Percentiles rank a stretch among this genome's conserved stretches.
Evolutionary conservation across 176 grass and related monocot species (phyloP).

Genomic region (Carex pumila): DNA sequence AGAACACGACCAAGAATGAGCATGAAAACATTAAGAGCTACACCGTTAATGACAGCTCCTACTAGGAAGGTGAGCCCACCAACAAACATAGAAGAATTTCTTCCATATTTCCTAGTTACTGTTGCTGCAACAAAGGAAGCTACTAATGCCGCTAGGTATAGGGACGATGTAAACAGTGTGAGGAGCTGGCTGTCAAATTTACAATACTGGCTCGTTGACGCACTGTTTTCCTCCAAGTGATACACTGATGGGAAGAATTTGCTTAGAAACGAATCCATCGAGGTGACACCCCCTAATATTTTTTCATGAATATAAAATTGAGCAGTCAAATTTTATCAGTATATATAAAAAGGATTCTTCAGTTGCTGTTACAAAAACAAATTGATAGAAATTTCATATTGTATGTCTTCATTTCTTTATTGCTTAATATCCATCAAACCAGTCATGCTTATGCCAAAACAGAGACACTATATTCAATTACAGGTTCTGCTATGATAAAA

Average conservation of each 20-base stretch:
- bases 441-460: not conserved
- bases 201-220: not conserved
- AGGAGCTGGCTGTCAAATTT: constrained; percentile 22
- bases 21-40: not conserved
- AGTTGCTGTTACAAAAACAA: too few species aligned
- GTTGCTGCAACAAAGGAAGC: not conserved
- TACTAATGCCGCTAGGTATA: not conserved
- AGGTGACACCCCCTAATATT: constrained; percentile 5
- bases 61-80: constrained; percentile 12
- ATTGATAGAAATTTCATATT: not conserved
- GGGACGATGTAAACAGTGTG: constrained; percentile 11
- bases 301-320: constrained; percentile 3
- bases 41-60: not conserved
- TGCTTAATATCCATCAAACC: not conserved
- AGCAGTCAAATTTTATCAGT: not conserved
- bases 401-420: not conserved
- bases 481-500: not conserved
- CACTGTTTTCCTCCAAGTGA: not conserved
- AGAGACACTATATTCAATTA: not conserved
- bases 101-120: constrained; percentile 1
- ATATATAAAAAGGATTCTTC: not conserved
- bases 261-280: constrained; percentile 16
- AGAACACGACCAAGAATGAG: constrained; percentile 17
- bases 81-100: constrained; percentile 8
- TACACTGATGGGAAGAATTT: constrained; percentile 19